Conservation (phyloP, 805 yeast species). For the Yamadazyma paraphyllophila region DNA sequence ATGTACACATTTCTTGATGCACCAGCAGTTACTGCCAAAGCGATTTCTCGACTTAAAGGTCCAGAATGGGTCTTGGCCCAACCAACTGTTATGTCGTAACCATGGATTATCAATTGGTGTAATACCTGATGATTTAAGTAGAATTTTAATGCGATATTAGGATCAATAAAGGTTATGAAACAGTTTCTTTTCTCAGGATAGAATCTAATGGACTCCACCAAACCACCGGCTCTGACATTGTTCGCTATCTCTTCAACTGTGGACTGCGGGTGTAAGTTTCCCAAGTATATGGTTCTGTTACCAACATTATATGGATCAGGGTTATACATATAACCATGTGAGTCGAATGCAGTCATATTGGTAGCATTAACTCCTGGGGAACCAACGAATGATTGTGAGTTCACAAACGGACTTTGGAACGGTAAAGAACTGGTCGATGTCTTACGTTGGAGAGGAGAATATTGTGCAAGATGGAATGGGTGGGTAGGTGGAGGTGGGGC, state of each 20-base stretch:
- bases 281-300: constrained; percentile 69
- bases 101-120: constrained; percentile 61
- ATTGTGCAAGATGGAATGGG: not conserved
- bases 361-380: constrained; percentile 2
- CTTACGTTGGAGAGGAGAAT: constrained; percentile 2
- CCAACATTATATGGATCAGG: constrained; percentile 36
- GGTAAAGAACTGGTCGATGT: not conserved
- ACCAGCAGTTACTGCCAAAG: constrained; percentile 66
- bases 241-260: constrained; percentile 74
- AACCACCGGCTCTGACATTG: constrained; percentile 71
- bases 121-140: constrained; percentile 54
- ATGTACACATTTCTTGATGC: constrained; percentile 78
- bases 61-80: constrained; percentile 73
- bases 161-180: constrained; percentile 67
- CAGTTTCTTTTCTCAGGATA: constrained; percentile 57
- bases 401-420: constrained; percentile 1
- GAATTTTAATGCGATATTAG: constrained; percentile 64
- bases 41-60: constrained; percentile 52
- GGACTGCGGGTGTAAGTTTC: constrained; percentile 62
- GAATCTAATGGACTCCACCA: constrained; percentile 56
- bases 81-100: constrained; percentile 60
- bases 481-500: constrained; percentile 1
- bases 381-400: not conserved
- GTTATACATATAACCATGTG: constrained; percentile 13
- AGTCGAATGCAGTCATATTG: constrained; percentile 8